Evolutionary conservation across 2,329 filamentous ascomycete genomes (phyloP), one percentile per base, ranked within the genome.

Genomic region (Phaeophleospora eucalypticola): DNA sequence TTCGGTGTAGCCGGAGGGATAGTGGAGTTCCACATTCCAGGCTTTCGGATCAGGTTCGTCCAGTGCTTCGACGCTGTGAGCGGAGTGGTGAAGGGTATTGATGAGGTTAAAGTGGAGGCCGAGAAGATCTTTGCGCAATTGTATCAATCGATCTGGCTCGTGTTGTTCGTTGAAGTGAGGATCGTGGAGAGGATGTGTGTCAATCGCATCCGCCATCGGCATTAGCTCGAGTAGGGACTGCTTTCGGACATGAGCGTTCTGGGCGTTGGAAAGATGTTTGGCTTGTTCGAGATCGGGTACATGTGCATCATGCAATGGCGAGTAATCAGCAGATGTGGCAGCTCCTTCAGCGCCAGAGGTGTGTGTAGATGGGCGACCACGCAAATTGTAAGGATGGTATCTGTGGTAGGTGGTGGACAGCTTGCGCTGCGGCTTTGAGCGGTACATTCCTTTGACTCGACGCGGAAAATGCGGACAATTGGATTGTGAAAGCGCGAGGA

Each of bases 51-150:
- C 15, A 16, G 16, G 27, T 18, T 32, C 29, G 15, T 32, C 15
- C 6, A 32, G 21, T 7, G 20, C 19, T 18, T 36, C 32, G 17
- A 27, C 40, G 32, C 35, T 47, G 34, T 14, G 20, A 10, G 38
- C 39, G 4, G 45, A 47, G 20, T 47, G 45, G 34, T 47, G 45
- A 12, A 47, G 39, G 21, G 36, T 42, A 34, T 47, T 47, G 39
- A 47, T 47, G 19, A 36, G 35, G 14, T 37, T 34, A 6, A 29
- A 12, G 10, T 38, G 39, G 3, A 43, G 32, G 14, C 36, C 20
- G n/a, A 36, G 35, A 10, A 39, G 35, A 9, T n/a, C 8, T 9
- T 12, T 14, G n/a, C 12, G 43, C 15, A 39, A 20, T 9, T 18
- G 43, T 15, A 19, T 2, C 4, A 10, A 7, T 3, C 15, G 20